Conservation (phyloP, 2,329 filamentous ascomycete species). For the Nemania serpens region DNA sequence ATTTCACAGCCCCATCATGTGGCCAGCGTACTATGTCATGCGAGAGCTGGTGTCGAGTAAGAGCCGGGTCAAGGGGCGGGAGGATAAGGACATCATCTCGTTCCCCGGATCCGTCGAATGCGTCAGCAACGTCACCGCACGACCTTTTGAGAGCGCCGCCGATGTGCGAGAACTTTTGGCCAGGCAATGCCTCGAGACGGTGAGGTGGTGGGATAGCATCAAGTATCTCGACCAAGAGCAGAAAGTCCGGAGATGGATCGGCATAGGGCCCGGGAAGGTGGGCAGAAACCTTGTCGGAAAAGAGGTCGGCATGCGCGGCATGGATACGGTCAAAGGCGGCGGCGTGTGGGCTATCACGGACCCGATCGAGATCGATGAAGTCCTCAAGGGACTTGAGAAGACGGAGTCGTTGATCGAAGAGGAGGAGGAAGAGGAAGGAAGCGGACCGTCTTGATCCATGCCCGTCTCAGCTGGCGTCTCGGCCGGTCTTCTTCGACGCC, state of each 20-base stretch:
- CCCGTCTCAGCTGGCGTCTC: background rate
- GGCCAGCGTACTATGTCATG: slow-evolving; percentile 78
- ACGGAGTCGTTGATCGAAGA: slow-evolving; percentile 61
- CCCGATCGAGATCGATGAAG: slow-evolving; percentile 74
- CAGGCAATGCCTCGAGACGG: slow-evolving; percentile 85
- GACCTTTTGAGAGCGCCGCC: slow-evolving; percentile 73
- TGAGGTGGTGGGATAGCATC: slow-evolving; percentile 93
- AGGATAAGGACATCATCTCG: slow-evolving; percentile 67
- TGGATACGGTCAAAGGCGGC: slow-evolving; percentile 80
- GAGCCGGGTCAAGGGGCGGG: slow-evolving; percentile 57
- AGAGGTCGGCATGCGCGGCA: slow-evolving; percentile 84
- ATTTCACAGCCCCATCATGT: slow-evolving; percentile 92
- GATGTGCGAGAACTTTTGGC: slow-evolving; percentile 81
- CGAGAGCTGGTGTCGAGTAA: slow-evolving; percentile 65
- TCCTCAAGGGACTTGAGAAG: slow-evolving; percentile 67
- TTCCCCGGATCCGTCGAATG: slow-evolving; percentile 79
- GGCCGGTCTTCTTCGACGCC: background rate
- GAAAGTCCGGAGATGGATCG: slow-evolving; percentile 83
- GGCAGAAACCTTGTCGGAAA: slow-evolving; percentile 93
- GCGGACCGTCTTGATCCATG: background rate
- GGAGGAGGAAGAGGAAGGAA: slow-evolving; percentile 42
- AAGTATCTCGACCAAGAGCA: slow-evolving; percentile 84
- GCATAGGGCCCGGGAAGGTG: slow-evolving; percentile 92
- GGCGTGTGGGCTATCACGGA: slow-evolving; percentile 92
- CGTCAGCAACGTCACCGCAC: slow-evolving; percentile 83